Conservation (phyloP, 116 monocot genomes). For the Posidonia oceanica region DNA sequence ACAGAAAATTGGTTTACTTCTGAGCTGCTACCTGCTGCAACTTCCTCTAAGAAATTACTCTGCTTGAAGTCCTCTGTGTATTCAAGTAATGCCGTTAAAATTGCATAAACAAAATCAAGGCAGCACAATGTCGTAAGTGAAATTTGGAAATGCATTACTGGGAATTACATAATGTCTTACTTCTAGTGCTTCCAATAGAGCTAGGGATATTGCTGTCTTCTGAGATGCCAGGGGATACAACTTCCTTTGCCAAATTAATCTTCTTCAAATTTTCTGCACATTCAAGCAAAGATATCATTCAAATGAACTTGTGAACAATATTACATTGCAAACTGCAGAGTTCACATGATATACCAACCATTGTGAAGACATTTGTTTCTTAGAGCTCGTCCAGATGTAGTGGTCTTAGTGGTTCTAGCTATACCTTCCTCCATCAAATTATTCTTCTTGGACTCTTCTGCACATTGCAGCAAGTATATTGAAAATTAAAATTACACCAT, state of each 20-base stretch:
- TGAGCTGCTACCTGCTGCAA: conserved; percentile 2
- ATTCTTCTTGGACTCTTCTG: conserved; percentile 1
- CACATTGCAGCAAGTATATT: not conserved
- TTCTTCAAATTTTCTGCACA: conserved; percentile 3
- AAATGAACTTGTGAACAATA: not conserved
- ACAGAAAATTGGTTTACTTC: not conserved
- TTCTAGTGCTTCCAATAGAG: not conserved
- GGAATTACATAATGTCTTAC: not conserved
- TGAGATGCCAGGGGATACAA: not conserved
- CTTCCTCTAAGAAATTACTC: not conserved
- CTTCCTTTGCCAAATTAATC: conserved; percentile 4
- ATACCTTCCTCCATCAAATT: not conserved
- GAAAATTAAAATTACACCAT: not conserved
- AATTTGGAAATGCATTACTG: not conserved
- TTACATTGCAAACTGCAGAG: not conserved
- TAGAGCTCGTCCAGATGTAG: not conserved
- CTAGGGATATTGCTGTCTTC: not conserved
- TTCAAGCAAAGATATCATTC: not conserved
- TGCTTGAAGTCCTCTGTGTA: conserved; percentile 1
- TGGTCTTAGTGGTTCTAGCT: not conserved
- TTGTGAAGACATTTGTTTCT: conserved; percentile 5
- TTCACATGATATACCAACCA: not conserved
- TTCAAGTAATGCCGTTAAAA: not conserved
- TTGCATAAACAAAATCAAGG: not conserved
- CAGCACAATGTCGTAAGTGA: not conserved